Percentiles rank a stretch among this genome's conserved stretches.
phyloP scores from a whole-genome alignment of 2,329 filamentous ascomycete species.

The Trichoderma simmonsii region DNA sequence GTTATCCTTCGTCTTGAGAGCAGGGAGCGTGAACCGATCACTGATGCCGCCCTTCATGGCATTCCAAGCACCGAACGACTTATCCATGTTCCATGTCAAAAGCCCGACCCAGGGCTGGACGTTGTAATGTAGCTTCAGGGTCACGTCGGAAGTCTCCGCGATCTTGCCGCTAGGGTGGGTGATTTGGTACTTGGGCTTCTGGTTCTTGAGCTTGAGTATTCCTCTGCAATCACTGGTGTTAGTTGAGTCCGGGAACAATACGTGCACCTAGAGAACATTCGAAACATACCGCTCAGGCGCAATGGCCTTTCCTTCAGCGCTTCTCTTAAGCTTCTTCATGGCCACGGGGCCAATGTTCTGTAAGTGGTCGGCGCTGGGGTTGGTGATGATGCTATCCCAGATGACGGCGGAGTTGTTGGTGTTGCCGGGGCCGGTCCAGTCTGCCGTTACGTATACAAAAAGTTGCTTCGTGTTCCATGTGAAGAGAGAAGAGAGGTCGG shows the following conservation, averaged over 20 bases:
- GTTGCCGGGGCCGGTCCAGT: conserved; percentile 51
- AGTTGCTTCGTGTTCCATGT: conserved; percentile 99
- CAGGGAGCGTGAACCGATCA: conserved; percentile 61
- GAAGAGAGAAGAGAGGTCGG: conserved; percentile 88
- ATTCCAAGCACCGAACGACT: conserved; percentile 61
- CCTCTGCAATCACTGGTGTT: conserved; percentile 48
- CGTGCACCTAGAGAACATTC: neutral
- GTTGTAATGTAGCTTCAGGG: conserved; percentile 85
- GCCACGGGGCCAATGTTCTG: conserved; percentile 57
- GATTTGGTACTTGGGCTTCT: conserved; percentile 95
- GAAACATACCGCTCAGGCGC: conserved; percentile 52
- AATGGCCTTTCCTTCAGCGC: conserved; percentile 57
- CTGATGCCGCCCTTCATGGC: conserved; percentile 62
- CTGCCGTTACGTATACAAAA: conserved; percentile 92
- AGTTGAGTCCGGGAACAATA: neutral
- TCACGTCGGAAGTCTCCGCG: conserved; percentile 69
- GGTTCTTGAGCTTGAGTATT: conserved; percentile 72
- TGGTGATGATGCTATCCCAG: conserved; percentile 93
- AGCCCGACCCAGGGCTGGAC: conserved; percentile 95
- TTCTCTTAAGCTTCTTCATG: conserved; percentile 60
- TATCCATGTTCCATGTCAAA: conserved; percentile 72
- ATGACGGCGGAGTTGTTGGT: conserved; percentile 74
- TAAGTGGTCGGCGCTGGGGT: conserved; percentile 61
- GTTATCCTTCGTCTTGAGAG: conserved; percentile 57
- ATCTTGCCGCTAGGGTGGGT: conserved; percentile 82